A percentile compares a stretch with the other conserved stretches of the same genome.
Conservation (phyloP, 73 alveolate species). For the Blepharisma stoltei region DNA sequence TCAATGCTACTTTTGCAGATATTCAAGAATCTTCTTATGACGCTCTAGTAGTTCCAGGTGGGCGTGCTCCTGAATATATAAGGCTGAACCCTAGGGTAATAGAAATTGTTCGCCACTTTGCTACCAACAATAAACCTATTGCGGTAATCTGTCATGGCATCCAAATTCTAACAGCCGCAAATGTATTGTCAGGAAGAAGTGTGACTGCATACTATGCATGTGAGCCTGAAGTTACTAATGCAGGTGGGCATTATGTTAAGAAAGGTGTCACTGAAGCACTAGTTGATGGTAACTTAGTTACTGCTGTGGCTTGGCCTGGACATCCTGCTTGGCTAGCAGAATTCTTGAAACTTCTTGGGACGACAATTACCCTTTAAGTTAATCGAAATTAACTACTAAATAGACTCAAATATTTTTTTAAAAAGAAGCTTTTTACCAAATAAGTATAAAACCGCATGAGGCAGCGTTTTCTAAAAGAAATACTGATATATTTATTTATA, state of each 20-base stretch:
- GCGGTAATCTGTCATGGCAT: conserved; percentile 92
- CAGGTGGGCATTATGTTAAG: conserved; percentile 71
- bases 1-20: conserved; percentile 70
- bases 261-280: conserved; percentile 77
- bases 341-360: conserved; percentile 75
- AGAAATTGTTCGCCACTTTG: conserved; percentile 71
- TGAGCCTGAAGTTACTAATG: conserved; percentile 70
- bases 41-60: conserved; percentile 90
- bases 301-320: conserved; percentile 90
- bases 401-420: background rate
- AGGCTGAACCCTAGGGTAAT: conserved; percentile 71
- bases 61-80: conserved; percentile 96
- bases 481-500: no score
- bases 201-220: conserved; percentile 81
- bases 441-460: no score
- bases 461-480: no score
- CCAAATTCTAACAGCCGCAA: conserved; percentile 78
- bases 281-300: conserved; percentile 84
- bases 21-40: conserved; percentile 70
- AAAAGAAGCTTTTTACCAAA: background rate
- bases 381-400: background rate
- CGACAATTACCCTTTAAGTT: conserved; percentile 40
- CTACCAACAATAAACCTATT: conserved; percentile 79
- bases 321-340: conserved; percentile 73
- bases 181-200: conserved; percentile 66